Evolutionary conservation across 2,329 filamentous ascomycete species (phyloP).

Genomic region (Ophiocordyceps robertsii): DNA sequence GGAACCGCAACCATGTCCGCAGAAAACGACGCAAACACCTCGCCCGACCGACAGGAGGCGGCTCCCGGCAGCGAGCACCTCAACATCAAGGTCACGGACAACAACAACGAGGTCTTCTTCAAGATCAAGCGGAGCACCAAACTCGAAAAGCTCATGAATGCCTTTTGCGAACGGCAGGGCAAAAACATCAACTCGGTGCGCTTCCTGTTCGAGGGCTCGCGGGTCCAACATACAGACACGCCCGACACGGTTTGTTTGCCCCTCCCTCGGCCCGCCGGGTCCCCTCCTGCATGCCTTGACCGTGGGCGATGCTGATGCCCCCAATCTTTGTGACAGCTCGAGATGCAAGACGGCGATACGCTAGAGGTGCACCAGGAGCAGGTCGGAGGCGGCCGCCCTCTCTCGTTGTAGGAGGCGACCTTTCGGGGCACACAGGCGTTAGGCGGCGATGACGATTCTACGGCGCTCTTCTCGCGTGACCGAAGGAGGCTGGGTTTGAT

Average conservation of each 20-base stretch:
- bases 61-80: conserved; percentile 61
- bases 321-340: conserved; percentile 46
- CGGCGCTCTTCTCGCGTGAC: not conserved
- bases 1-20: conserved; percentile 25
- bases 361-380: conserved; percentile 98
- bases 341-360: conserved; percentile 92
- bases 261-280: conserved; percentile 1
- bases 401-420: not conserved
- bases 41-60: conserved; percentile 28
- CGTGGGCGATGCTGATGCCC: not conserved
- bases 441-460: conserved; percentile 1
- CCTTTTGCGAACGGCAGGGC: conserved; percentile 92
- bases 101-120: conserved; percentile 99
- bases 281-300: not conserved
- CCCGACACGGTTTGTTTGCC: conserved; percentile 67
- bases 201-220: conserved; percentile 91
- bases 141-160: conserved; percentile 95
- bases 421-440: conserved; percentile 1
- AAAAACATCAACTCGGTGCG: conserved; percentile 75
- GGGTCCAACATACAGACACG: conserved; percentile 79
- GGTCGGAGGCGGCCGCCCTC: conserved; percentile 55
- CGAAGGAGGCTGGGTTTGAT: not conserved
- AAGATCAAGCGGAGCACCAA: conserved; percentile 98
- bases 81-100: conserved; percentile 98
- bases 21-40: conserved; percentile 33